A percentile compares a stretch with the other conserved stretches of the same genome.
These are phyloP conservation scores for Sanguinoderma infundibulare DNA, from an alignment of 1,284 basidiomycete genomes.

Conservation along the genomic window DNA sequence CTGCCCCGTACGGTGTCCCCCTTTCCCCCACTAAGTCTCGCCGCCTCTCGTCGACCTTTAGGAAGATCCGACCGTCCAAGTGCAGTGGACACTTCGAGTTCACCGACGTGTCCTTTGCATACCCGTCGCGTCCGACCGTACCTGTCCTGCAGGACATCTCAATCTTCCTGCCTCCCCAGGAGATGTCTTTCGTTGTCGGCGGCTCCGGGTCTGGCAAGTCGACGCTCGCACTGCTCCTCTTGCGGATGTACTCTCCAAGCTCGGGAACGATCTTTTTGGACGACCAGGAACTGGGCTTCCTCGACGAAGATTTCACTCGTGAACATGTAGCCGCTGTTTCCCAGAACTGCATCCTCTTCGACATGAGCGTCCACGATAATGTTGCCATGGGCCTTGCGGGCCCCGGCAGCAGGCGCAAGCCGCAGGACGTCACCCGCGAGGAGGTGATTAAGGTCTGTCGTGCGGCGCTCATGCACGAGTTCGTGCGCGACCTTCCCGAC, in stretches of 20 bases:
- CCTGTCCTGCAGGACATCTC: constrained; percentile 67
- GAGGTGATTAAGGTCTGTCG: constrained; percentile 85
- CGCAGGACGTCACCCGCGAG: constrained; percentile 58
- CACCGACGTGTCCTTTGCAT: constrained; percentile 81
- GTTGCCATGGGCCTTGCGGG: constrained; percentile 80
- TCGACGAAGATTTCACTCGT: constrained; percentile 80
- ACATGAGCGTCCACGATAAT: constrained; percentile 88
- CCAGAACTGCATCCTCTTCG: constrained; percentile 82
- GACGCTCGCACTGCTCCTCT: constrained; percentile 85
- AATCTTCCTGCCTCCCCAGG: constrained; percentile 81
- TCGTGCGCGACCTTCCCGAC: constrained; percentile 80
- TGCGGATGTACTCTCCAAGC: constrained; percentile 76
- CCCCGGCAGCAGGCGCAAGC: constrained; percentile 43
- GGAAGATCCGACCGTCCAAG: constrained; percentile 59
- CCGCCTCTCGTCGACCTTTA: constrained; percentile 43
- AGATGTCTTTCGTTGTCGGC: constrained; percentile 94
- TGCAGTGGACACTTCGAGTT: constrained; percentile 83
- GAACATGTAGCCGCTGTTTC: constrained; percentile 79
- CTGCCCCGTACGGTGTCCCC: constrained; percentile 14
- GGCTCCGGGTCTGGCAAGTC: constrained; percentile 92
- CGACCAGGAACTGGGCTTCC: constrained; percentile 76
- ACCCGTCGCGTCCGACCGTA: constrained; percentile 78
- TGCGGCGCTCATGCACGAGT: constrained; percentile 90
- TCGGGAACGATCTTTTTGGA: constrained; percentile 78
- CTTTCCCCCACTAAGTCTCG: constrained; percentile 28